A percentile compares a stretch with the other conserved stretches of the same genome.
Evolutionary conservation across 257 asterid genomes (phyloP).

Genomic region (Pogostemon cablin): DNA sequence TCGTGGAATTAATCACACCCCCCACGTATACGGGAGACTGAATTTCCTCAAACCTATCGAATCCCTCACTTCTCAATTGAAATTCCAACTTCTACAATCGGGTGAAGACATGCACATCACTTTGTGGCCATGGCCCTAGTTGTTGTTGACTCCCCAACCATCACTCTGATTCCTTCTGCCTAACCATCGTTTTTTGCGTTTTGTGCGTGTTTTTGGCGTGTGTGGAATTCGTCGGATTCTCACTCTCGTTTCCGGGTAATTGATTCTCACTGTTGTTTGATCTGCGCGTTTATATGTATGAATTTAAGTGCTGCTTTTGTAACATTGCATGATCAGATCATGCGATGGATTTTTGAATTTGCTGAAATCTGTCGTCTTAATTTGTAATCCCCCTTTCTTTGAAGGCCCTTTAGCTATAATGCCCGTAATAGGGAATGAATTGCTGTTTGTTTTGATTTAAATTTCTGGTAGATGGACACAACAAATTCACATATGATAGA

Average conservation of each 20-base stretch:
- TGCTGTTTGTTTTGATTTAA: constrained; percentile 28
- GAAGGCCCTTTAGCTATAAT: constrained; percentile 31
- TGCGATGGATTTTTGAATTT: constrained; percentile 17
- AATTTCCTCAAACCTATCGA: constrained; percentile 2
- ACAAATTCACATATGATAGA: constrained; percentile 33
- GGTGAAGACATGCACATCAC: constrained; percentile 34
- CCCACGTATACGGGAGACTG: background rate
- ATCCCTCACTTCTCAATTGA: background rate
- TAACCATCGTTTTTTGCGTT: constrained; percentile 2
- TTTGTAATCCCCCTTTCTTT: background rate
- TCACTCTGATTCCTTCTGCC: constrained; percentile 21
- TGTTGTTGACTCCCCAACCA: constrained; percentile 25
- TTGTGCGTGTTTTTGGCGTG: constrained; percentile 5
- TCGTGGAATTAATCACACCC: constrained; percentile 17
- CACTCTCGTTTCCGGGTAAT: constrained; percentile 11
- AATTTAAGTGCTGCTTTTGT: background rate
- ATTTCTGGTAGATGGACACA: constrained; percentile 39
- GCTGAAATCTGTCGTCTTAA: constrained; percentile 11
- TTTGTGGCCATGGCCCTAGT: constrained; percentile 30
- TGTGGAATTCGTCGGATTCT: background rate
- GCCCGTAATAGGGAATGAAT: constrained; percentile 45
- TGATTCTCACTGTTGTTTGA: background rate
- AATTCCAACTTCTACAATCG: constrained; percentile 24
- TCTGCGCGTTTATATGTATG: background rate
- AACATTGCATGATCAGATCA: background rate